phyloP scores from a whole-genome alignment of 768 basidiomycete species.

The Baorangia bicolor region DNA sequence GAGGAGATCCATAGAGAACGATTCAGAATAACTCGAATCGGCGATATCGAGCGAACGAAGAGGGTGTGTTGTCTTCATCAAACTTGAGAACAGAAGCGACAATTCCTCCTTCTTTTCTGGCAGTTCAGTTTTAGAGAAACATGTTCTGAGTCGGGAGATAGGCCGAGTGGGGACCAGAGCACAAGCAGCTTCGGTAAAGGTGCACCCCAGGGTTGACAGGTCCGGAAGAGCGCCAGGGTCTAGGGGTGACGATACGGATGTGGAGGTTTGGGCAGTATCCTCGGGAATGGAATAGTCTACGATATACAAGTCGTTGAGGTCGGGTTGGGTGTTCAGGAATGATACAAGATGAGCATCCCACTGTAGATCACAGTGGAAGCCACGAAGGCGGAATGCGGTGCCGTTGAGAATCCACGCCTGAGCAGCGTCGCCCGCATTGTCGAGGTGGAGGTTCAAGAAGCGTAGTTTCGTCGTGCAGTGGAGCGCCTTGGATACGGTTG shows the following conservation, averaged over 20 bases:
- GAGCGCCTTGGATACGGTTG: slow-evolving; percentile 47
- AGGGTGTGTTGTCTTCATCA: slow-evolving; percentile 43
- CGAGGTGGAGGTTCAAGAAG: slow-evolving; percentile 50
- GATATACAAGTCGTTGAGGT: slow-evolving; percentile 32
- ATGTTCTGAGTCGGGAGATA: slow-evolving; percentile 63
- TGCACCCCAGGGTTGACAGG: slow-evolving; percentile 60
- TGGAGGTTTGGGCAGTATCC: slow-evolving; percentile 9
- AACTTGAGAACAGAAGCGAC: slow-evolving; percentile 43
- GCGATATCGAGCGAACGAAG: slow-evolving; percentile 59
- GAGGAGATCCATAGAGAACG: slow-evolving; percentile 56
- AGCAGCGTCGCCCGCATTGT: slow-evolving; percentile 24
- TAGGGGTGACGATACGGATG: slow-evolving; percentile 17
- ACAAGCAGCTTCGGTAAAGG: slow-evolving; percentile 62
- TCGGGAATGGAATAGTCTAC: slow-evolving; percentile 32
- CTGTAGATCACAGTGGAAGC: slow-evolving; percentile 63
- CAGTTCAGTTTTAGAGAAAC: slow-evolving; percentile 54
- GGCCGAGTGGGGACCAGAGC: slow-evolving; percentile 58
- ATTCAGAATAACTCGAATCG: slow-evolving; percentile 55
- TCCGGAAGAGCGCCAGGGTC: slow-evolving; percentile 42
- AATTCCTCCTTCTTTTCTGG: slow-evolving; percentile 55
- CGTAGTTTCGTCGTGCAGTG: slow-evolving; percentile 45
- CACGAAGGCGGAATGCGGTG: slow-evolving; percentile 53
- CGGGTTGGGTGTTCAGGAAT: slow-evolving; percentile 26
- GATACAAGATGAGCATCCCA: slow-evolving; percentile 58
- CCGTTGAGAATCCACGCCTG: slow-evolving; percentile 40